A percentile compares a stretch with the other conserved stretches of the same genome.
Evolutionary conservation across 1,139 yeast genomes (phyloP).

Genomic region (Lodderomyces pseudojiufengensis): DNA sequence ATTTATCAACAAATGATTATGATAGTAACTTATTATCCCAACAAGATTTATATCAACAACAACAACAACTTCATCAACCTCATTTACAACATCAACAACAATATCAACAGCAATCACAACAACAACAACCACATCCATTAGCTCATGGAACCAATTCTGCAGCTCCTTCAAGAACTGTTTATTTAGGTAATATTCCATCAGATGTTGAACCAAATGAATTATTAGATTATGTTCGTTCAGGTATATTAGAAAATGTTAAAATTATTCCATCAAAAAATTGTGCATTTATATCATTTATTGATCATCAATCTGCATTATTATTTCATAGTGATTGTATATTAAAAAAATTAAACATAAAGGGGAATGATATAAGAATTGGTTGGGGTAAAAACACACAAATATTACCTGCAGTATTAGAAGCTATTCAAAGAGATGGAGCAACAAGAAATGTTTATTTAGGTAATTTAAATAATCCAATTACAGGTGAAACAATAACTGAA

Average conservation of each 20-base stretch:
- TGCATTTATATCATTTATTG: constrained; percentile 60
- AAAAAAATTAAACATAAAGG: constrained; percentile 53
- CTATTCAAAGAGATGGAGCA: constrained; percentile 83
- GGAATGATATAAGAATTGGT: constrained; percentile 58
- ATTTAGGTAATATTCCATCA: constrained; percentile 84
- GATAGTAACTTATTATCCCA: constrained; percentile 2
- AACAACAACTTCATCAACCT: constrained; percentile 5
- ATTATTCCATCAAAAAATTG: constrained; percentile 55
- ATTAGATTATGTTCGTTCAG: constrained; percentile 86
- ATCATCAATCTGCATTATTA: constrained; percentile 56
- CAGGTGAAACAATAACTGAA: constrained; percentile 51
- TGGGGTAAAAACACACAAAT: constrained; percentile 70
- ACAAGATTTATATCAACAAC: constrained; percentile 4
- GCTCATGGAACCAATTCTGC: constrained; percentile 15
- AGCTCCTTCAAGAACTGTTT: constrained; percentile 83
- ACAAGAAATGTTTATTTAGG: constrained; percentile 89
- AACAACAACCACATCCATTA: background rate
- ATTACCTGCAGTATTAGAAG: constrained; percentile 63
- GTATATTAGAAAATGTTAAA: constrained; percentile 75
- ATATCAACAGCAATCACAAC: background rate
- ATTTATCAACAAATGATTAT: constrained; percentile 2
- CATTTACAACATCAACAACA: constrained; percentile 3
- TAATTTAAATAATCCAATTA: constrained; percentile 50
- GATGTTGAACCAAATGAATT: constrained; percentile 78
- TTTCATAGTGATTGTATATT: constrained; percentile 61